A percentile compares a stretch with the other conserved stretches of the same genome.
phyloP scores from a whole-genome alignment of 768 basidiomycete genomes.

The Neoboletus magnificus region DNA sequence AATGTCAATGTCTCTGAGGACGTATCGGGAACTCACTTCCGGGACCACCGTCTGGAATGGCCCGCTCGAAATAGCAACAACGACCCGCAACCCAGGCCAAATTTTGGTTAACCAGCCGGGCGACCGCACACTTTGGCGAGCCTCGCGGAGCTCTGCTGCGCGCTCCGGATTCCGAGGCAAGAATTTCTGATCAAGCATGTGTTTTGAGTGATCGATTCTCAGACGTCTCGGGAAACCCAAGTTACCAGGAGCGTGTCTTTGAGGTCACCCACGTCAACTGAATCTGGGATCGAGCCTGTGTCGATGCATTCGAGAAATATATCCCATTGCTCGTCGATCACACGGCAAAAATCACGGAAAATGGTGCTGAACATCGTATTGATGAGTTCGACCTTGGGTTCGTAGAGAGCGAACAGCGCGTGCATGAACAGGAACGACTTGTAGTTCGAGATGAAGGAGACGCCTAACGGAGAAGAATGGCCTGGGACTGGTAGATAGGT shows the following conservation, averaged over 20 bases:
- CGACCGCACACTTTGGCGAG: background rate
- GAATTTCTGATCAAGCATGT: constrained; percentile 7
- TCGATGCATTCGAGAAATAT: constrained; percentile 17
- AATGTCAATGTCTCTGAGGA: background rate
- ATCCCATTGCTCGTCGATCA: constrained; percentile 23
- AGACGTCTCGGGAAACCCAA: background rate
- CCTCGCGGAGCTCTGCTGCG: constrained; percentile 13
- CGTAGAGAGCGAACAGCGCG: constrained; percentile 20
- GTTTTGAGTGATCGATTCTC: background rate
- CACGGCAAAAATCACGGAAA: constrained; percentile 21
- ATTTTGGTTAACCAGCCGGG: constrained; percentile 21
- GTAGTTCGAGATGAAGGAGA: constrained; percentile 20
- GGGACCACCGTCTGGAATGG: constrained; percentile 22
- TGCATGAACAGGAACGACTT: constrained; percentile 23
- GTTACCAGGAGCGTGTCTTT: constrained; percentile 11
- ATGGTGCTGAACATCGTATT: constrained; percentile 21
- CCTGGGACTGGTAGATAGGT: constrained; percentile 4
- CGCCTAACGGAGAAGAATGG: constrained; percentile 14
- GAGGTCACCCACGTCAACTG: constrained; percentile 11
- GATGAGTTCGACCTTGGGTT: constrained; percentile 20
- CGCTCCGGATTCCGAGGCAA: constrained; percentile 16
- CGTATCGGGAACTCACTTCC: constrained; percentile 5
- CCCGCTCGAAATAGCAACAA: constrained; percentile 22
- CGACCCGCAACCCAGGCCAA: constrained; percentile 16
- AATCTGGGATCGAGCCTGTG: constrained; percentile 13